phyloP scores from a whole-genome alignment of 305 asterid species.

The Fraxinus dipetala region DNA sequence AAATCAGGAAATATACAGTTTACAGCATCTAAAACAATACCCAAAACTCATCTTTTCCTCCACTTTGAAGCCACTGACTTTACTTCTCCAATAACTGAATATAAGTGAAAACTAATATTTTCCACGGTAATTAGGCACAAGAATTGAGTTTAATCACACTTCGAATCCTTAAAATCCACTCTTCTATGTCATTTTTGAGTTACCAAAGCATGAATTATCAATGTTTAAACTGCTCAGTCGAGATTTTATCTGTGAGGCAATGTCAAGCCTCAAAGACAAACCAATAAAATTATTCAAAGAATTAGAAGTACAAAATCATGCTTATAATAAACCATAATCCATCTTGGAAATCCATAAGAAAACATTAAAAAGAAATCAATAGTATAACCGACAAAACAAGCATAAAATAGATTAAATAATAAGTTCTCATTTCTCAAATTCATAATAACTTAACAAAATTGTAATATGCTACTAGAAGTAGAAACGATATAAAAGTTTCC shows the following conservation, averaged over 20 bases:
- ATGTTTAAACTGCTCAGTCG: not conserved
- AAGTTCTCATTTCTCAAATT: not conserved
- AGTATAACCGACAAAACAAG: not conserved
- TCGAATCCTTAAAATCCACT: not conserved
- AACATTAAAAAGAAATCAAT: not conserved
- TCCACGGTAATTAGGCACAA: not conserved
- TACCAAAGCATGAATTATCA: not conserved
- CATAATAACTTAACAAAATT: not conserved
- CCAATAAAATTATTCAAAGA: not conserved
- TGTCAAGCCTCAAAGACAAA: not conserved
- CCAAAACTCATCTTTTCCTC: not conserved
- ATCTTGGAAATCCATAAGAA: not conserved
- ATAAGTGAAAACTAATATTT: not conserved
- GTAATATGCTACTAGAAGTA: not conserved
- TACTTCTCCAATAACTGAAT: not conserved
- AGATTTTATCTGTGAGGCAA: not conserved
- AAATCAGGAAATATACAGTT: not conserved
- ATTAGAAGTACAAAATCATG: not conserved
- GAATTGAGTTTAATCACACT: not conserved
- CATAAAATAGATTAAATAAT: not conserved
- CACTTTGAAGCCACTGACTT: not conserved
- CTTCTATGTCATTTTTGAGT: not conserved
- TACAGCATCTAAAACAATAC: not conserved
- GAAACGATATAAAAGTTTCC: not conserved
- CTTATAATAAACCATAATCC: not conserved